Evolutionary conservation across 805 yeast genomes (phyloP).

Genomic region (Nakazawaea wyomingensis): DNA sequence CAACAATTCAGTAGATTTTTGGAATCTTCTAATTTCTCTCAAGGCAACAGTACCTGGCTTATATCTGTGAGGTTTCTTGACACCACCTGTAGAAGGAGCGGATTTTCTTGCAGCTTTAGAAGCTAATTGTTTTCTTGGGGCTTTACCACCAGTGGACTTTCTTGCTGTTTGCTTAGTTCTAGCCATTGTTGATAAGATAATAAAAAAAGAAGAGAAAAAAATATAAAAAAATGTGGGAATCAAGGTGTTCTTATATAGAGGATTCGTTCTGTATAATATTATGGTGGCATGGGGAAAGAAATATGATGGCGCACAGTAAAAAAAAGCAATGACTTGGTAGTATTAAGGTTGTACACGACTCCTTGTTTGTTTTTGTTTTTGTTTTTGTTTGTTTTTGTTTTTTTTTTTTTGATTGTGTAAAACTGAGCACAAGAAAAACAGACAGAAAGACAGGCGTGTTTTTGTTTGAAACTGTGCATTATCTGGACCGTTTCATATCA

Average conservation of each 20-base stretch:
- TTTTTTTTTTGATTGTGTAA: slow-evolving; percentile 8
- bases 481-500: too few species aligned
- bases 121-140: slow-evolving; percentile 91
- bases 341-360: background rate
- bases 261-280: too few species aligned
- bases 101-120: slow-evolving; percentile 92
- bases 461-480: too few species aligned
- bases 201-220: background rate
- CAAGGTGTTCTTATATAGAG: background rate
- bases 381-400: background rate
- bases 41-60: slow-evolving; percentile 97
- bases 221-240: slow-evolving; percentile 8
- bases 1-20: slow-evolving; percentile 90
- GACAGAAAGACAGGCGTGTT: background rate
- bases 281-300: background rate
- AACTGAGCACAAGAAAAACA: background rate
- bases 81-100: slow-evolving; percentile 91
- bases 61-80: slow-evolving; percentile 92
- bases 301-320: background rate
- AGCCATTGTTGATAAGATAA: slow-evolving; percentile 50
- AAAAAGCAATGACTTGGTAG: background rate
- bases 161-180: slow-evolving; percentile 94
- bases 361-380: background rate
- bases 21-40: slow-evolving; percentile 97
- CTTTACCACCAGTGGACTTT: slow-evolving; percentile 94